Conservation (phyloP, 306 rosid genomes). For the Begonia peltatifolia region DNA sequence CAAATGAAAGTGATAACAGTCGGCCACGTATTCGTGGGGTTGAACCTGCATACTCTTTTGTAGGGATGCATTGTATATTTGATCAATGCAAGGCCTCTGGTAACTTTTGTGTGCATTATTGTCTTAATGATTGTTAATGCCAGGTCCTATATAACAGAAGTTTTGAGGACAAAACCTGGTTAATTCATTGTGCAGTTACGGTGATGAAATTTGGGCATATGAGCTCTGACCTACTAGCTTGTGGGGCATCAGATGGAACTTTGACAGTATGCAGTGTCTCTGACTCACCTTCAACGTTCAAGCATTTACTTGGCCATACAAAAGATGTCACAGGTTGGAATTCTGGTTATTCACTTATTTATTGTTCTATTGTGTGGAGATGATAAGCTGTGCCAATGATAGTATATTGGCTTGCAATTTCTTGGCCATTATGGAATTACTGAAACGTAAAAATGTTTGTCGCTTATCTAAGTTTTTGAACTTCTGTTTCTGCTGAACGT, state of each 20-base stretch:
- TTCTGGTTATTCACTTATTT: conserved; percentile 22
- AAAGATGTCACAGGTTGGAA: conserved; percentile 97
- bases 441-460: no score
- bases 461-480: no score
- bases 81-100: conserved; percentile 91
- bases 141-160: conserved; percentile 7
- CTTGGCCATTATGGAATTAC: no score
- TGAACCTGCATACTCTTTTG: conserved; percentile 85
- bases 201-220: conserved; percentile 93
- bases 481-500: no score
- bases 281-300: conserved; percentile 61
- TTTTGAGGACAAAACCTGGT: conserved; percentile 14
- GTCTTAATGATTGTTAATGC: no score
- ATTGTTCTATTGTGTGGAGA: conserved; percentile 6
- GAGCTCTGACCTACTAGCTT: conserved; percentile 97
- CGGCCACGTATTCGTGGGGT: conserved; percentile 32
- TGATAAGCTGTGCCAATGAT: background rate
- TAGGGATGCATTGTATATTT: conserved; percentile 95
- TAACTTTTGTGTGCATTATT: conserved; percentile 15
- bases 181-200: conserved; percentile 46
- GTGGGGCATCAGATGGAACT: conserved; percentile 92
- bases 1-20: conserved; percentile 58
- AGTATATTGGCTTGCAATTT: background rate
- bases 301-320: conserved; percentile 69
- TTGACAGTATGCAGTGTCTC: conserved; percentile 86